Base-by-base conservation (phyloP, 345 rosid genomes). In the Gossypium raimondii region DNA sequence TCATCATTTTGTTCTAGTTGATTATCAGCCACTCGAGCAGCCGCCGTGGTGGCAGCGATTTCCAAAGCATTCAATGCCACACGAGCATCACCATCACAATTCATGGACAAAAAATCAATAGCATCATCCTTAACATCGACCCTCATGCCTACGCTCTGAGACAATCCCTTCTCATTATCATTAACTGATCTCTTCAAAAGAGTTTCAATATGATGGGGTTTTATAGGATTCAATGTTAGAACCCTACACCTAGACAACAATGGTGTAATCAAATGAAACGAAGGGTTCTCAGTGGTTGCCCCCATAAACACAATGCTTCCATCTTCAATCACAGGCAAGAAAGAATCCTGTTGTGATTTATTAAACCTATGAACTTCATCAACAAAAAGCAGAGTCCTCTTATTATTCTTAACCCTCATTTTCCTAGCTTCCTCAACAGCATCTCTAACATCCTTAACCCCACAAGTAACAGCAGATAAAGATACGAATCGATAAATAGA, bases 211-310 rank as follows among this genome's bases (percentile, higher is more conserved):
- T 91, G 88, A 3, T 70, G 70, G 2, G 97, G 94, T 67, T 88
- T 84, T 62, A 93, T 79, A 0, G 97, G 92, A 67, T 80, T 80
- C 41, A 93, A 87, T 9, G 90, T 84, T 29, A 91, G 88, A 57
- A 91, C 85, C 68, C 90, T 83, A 56, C 97, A 89, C 53, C 97
- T 88, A 0, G 98, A 89, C 81, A 91, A 81, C 80, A 93, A 73
- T 0, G 98, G 94, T 2, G 94, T 88, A 38, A 89, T 86, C 83
- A 91, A 83, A 83, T 93, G 98, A 47, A 91, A 93, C 7, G 93
- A 89, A 0, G 97, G 98, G 78, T 93, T 93, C 89, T 93, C 98
- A 0, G 97, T 91, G 8, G 98, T 93, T 16, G 97, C 97, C 20
- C 97, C 98, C 20, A 93, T 69, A 72, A 93, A 91, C 20, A 91